phyloP scores from a whole-genome alignment of 768 basidiomycete species.

The Ramaria rubella region DNA sequence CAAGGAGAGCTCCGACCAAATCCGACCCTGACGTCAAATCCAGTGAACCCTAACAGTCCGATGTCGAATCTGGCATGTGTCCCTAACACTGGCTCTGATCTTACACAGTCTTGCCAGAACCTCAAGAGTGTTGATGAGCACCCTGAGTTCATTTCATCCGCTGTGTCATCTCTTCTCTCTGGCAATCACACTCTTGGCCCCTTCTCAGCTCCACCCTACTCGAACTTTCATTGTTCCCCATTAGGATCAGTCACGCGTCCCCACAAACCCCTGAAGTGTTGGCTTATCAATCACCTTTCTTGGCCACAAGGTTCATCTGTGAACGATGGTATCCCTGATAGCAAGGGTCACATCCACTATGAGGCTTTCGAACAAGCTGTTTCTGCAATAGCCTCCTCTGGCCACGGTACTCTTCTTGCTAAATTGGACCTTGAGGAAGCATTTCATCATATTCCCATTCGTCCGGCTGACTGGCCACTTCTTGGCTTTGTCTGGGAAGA shows the following conservation, averaged over 20 bases:
- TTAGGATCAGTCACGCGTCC: constrained; percentile 14
- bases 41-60: no score
- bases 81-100: constrained; percentile 2
- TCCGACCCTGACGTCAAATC: no score
- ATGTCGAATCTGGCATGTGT: no score
- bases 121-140: constrained; percentile 10
- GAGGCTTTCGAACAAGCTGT: no score
- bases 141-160: background rate
- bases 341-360: no score
- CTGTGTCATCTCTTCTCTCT: constrained; percentile 4
- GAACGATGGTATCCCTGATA: constrained; percentile 15
- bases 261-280: constrained; percentile 15
- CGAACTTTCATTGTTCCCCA: constrained; percentile 18
- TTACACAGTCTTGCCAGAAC: constrained; percentile 15
- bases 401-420: constrained; percentile 25
- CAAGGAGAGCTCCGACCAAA: no score
- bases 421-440: constrained; percentile 34
- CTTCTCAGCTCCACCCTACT: constrained; percentile 15
- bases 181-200: constrained; percentile 14
- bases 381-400: constrained; percentile 11
- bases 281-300: constrained; percentile 18
- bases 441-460: constrained; percentile 32
- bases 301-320: constrained; percentile 17
- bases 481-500: constrained; percentile 28
- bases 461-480: constrained; percentile 25